Conservation (phyloP, 2,329 filamentous ascomycete species). For the Grosmannia clavigera region DNA sequence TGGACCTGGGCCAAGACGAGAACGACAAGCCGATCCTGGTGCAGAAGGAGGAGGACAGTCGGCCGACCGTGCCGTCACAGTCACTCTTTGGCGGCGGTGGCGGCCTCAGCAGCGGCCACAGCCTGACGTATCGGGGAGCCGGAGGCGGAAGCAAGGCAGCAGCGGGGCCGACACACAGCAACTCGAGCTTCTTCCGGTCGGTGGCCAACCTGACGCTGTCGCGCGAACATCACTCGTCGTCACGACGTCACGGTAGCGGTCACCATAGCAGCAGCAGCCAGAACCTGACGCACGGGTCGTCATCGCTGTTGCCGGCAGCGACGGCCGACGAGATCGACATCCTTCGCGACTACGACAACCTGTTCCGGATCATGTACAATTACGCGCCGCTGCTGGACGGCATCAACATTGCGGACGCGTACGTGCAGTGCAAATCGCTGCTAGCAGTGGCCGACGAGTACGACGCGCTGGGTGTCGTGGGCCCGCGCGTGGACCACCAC, state of each 20-base stretch:
- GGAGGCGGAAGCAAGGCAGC: constrained; percentile 17
- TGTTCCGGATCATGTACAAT: constrained; percentile 95
- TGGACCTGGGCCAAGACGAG: constrained; percentile 61
- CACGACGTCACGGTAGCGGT: constrained; percentile 20
- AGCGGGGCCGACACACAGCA: constrained; percentile 16
- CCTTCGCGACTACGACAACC: constrained; percentile 85
- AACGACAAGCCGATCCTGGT: constrained; percentile 80
- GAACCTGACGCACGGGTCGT: constrained; percentile 7
- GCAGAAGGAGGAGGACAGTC: constrained; percentile 52
- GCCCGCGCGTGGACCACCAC: constrained; percentile 85
- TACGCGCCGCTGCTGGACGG: constrained; percentile 70
- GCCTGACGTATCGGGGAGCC: constrained; percentile 26
- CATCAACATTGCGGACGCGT: constrained; percentile 82
- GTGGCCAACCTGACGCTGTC: constrained; percentile 62
- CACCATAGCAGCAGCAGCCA: background rate
- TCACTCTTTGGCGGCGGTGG: constrained; percentile 45
- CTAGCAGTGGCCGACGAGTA: constrained; percentile 88
- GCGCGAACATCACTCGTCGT: constrained; percentile 26
- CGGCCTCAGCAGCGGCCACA: constrained; percentile 26
- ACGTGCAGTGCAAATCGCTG: constrained; percentile 86
- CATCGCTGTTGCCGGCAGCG: constrained; percentile 24
- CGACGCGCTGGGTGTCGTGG: constrained; percentile 77
- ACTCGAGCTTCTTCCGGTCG: constrained; percentile 65
- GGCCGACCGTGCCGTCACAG: constrained; percentile 13
- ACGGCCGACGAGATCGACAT: constrained; percentile 58